phyloP scores from a whole-genome alignment of 352 stramenopile species.

The Globisporangium mamillatum region DNA sequence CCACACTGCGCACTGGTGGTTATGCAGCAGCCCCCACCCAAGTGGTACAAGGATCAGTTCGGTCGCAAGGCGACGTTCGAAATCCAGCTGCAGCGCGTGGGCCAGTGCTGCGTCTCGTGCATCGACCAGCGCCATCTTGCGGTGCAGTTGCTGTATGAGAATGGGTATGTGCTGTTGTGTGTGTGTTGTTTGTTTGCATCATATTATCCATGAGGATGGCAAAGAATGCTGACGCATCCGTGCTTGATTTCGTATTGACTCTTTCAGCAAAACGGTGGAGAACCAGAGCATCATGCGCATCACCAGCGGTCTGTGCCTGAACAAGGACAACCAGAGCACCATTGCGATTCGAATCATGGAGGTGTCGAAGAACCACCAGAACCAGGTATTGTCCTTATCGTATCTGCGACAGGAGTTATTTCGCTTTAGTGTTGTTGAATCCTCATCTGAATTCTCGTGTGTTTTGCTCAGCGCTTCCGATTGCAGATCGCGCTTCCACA shows the following conservation, averaged over 20 bases:
- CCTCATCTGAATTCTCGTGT: neutral
- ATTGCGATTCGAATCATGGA: slow-evolving; percentile 71
- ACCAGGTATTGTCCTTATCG: slow-evolving; percentile 41
- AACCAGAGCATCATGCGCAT: slow-evolving; percentile 75
- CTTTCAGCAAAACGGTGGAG: slow-evolving; percentile 56
- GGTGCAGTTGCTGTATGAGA: slow-evolving; percentile 75
- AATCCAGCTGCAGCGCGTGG: slow-evolving; percentile 34
- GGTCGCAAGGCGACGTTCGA: slow-evolving; percentile 74
- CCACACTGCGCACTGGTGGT: slow-evolving; percentile 43
- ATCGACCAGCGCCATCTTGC: slow-evolving; percentile 48
- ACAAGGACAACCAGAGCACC: slow-evolving; percentile 46
- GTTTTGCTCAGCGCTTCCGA: slow-evolving; percentile 43
- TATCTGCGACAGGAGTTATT: neutral
- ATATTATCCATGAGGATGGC: neutral
- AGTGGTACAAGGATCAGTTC: slow-evolving; percentile 82
- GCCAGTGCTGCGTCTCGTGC: slow-evolving; percentile 37
- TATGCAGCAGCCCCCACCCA: slow-evolving; percentile 51
- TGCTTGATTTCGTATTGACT: neutral
- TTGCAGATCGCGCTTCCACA: slow-evolving; percentile 48
- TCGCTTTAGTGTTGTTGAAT: neutral
- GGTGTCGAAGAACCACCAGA: slow-evolving; percentile 83
- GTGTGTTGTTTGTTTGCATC: slow-evolving; percentile 1
- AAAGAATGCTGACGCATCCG: neutral
- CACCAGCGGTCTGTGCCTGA: slow-evolving; percentile 56
- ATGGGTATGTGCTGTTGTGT: slow-evolving; percentile 25